Conservation (phyloP, 257 asterid species). For the Nicotiana sylvestris region DNA sequence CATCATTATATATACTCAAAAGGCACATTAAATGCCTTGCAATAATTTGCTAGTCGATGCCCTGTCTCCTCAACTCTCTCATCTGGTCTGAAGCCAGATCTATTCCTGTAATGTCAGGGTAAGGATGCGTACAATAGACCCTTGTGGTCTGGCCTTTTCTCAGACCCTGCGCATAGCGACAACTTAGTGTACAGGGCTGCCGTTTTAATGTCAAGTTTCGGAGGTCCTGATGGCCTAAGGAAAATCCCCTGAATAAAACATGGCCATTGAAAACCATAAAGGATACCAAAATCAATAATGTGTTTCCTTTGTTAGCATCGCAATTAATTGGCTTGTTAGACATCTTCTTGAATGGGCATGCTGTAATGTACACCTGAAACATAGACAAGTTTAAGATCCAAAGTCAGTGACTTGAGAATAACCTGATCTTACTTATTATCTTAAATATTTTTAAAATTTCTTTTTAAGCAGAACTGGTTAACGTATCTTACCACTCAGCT, state of each 20-base stretch:
- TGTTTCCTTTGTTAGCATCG: slow-evolving; percentile 15
- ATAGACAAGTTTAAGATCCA: neutral
- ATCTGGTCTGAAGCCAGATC: slow-evolving; percentile 27
- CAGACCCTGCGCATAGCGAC: no score
- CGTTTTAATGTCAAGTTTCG: slow-evolving; percentile 10
- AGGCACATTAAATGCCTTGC: slow-evolving; percentile 32
- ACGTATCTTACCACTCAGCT: no score
- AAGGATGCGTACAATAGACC: no score
- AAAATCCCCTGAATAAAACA: slow-evolving; percentile 33
- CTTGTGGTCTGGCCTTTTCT: no score
- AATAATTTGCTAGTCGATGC: slow-evolving; percentile 18
- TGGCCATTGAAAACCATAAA: slow-evolving; percentile 45
- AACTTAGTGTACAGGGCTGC: no score
- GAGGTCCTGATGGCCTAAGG: slow-evolving; percentile 32
- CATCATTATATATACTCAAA: slow-evolving; percentile 20
- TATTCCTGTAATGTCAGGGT: slow-evolving; percentile 23
- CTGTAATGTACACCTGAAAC: slow-evolving; percentile 18
- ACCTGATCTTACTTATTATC: neutral
- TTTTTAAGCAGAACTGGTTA: neutral
- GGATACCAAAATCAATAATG: slow-evolving; percentile 36
- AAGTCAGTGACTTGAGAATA: neutral
- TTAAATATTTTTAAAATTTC: neutral
- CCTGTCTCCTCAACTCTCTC: slow-evolving; percentile 30
- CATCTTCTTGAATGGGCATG: slow-evolving; percentile 29
- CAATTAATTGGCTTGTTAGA: slow-evolving; percentile 33